Evolutionary conservation across 192 early-diverging fungal genomes (phyloP).

Genomic region (Ambispora gerdemannii): DNA sequence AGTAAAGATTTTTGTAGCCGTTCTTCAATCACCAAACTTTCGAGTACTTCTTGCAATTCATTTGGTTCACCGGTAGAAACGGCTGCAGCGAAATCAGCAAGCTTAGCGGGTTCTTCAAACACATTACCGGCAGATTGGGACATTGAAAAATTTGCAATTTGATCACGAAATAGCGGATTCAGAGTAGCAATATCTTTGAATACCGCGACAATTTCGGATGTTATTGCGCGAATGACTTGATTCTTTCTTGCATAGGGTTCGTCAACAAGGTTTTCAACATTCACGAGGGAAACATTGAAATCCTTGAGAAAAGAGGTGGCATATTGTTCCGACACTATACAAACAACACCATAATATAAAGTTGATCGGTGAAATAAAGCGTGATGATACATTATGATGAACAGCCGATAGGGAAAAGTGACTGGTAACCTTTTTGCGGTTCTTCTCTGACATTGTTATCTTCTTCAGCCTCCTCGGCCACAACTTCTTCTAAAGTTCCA

Average conservation of each 20-base stretch:
- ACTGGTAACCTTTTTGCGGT: conserved; percentile 18
- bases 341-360: background rate
- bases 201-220: conserved; percentile 92
- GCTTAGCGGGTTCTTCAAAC: conserved; percentile 89
- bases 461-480: conserved; percentile 27
- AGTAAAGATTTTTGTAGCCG: conserved; percentile 88
- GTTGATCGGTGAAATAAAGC: background rate
- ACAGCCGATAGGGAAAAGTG: background rate
- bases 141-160: conserved; percentile 96
- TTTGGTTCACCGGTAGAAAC: conserved; percentile 88
- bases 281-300: conserved; percentile 79
- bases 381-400: background rate
- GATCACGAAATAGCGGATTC: conserved; percentile 96
- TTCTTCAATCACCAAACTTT: conserved; percentile 84
- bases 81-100: conserved; percentile 97
- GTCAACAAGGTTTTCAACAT: conserved; percentile 86
- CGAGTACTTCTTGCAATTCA: conserved; percentile 91
- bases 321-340: conserved; percentile 36
- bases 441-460: conserved; percentile 29
- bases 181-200: conserved; percentile 94
- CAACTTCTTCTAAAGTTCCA: conserved; percentile 29
- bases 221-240: conserved; percentile 84
- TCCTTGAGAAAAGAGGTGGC: conserved; percentile 56
- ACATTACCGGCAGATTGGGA: conserved; percentile 93
- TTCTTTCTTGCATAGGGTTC: conserved; percentile 83